Base-by-base conservation (phyloP, 1,284 basidiomycete genomes). In the Pseudozyma pruni region DNA sequence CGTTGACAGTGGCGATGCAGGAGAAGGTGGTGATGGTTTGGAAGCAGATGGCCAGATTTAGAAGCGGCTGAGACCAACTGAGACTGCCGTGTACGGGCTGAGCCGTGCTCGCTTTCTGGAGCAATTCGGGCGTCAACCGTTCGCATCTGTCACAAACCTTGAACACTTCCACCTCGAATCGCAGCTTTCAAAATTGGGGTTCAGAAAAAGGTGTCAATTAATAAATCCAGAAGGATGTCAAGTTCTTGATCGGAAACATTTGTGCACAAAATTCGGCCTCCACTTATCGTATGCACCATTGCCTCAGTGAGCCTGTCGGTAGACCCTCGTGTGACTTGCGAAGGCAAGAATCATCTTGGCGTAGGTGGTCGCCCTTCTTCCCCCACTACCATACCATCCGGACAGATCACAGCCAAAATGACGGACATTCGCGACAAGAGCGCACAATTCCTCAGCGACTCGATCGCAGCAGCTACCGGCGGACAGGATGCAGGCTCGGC, bases 371-470 rank as follows among this genome's bases (percentile, higher is more conserved):
- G 5, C 19, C 29, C 14, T 40, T 38, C 41, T 11, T 16, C 39
- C 23, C 32, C 31, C 20, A 10, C 17, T 22, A 17, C 8, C 31
- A 19, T 19, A n/a, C 14, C 38, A 46, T 3, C 47, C 25, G 5
- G n/a, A n/a, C n/a, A 14, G 4, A 31, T 16, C n/a, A 25, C 29
- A 16, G 10, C 27, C 20, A 39, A 22, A 22, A 70, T 70, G 67
- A 48, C 60, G 43, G 67, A 70, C 22, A 63, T 70, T 19, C 53
- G 67, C 14, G 31, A 53, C 7, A 70, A 50, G 41, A 70, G 67
- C 41, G 41, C 39, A 34, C 49, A 55, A 27, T 63, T 70, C 17
- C 60, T 70, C 23, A 44, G 38, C 23, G 60, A 70, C 22, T 63
- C 67, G 17, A 62, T 70, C 35, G 29, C 52, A 4, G 52, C 67